Evolutionary conservation across 805 yeast species (phyloP).

Genomic region (Saccharomyces kudriavzevii): DNA sequence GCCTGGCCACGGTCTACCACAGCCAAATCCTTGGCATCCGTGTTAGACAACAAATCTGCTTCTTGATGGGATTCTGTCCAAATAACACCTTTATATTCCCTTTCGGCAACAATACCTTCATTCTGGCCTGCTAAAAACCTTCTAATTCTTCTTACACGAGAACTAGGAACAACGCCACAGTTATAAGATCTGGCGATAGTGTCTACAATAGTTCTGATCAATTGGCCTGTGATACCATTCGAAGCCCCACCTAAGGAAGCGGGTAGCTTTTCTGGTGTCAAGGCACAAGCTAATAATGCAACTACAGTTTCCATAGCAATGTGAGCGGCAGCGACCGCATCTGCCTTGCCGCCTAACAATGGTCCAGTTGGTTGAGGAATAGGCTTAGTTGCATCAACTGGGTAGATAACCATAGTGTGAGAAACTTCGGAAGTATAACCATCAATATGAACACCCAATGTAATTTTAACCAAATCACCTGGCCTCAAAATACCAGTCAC

Average conservation of each 20-base stretch:
- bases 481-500: slow-evolving; percentile 32
- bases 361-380: slow-evolving; percentile 61
- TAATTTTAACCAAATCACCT: slow-evolving; percentile 81
- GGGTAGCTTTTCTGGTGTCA: slow-evolving; percentile 71
- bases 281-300: slow-evolving; percentile 61
- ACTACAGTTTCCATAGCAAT: slow-evolving; percentile 84
- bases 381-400: slow-evolving; percentile 43
- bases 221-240: slow-evolving; percentile 50
- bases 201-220: slow-evolving; percentile 71
- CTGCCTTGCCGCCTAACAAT: slow-evolving; percentile 74
- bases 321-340: slow-evolving; percentile 81
- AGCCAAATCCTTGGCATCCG: slow-evolving; percentile 34
- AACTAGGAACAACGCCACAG: slow-evolving; percentile 85
- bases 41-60: slow-evolving; percentile 37
- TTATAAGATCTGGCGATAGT: slow-evolving; percentile 76
- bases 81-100: slow-evolving; percentile 84
- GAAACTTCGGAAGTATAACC: slow-evolving; percentile 85
- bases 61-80: slow-evolving; percentile 84
- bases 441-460: slow-evolving; percentile 87
- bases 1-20: slow-evolving; percentile 31
- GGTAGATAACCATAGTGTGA: slow-evolving; percentile 81
- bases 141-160: slow-evolving; percentile 83
- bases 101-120: slow-evolving; percentile 84
- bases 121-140: slow-evolving; percentile 95
- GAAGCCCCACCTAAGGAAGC: slow-evolving; percentile 34